Evolutionary conservation across 129 eudicot genomes (phyloP), one percentile per base, ranked within the genome.

Genomic region (Flaveria robusta): DNA sequence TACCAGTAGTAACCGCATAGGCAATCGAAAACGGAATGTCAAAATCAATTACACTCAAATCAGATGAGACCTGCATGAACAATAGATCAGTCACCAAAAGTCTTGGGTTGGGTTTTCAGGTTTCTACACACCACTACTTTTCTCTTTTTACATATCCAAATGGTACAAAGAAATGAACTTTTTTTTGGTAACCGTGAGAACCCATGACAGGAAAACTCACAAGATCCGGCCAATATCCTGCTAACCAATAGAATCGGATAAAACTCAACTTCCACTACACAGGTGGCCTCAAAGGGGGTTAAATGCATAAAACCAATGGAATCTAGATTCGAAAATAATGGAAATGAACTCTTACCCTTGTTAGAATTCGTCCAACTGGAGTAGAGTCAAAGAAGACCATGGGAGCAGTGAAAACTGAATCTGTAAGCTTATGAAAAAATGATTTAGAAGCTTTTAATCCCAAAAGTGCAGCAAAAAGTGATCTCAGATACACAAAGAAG

Each of bases 321-420:
- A 34, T 34, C 39, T 34, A 0, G 39, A 34, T 34, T 34, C 1
- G 1, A 5, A 31, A 34, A 34, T 34, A 7, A 34, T 34, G 39
- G 39, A 34, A 63, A 55, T 22, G 2, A 66, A 39, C 0, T 73
- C 85, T 74, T 87, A 90, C 96, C 71, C 92, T 84, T 22, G 96
- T 85, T 27, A 90, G 80, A 37, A 87, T 87, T 83, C 92, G 71
- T 22, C 96, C 92, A 74, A 90, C 84, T 18, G 96, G 96, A 31
- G 92, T 90, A 56, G 96, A 87, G 77, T 90, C 96, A 66, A 90
- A 90, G 81, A 90, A 90, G 79, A 83, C 84, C 96, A 87, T 90
- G 14, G 96, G 92, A 31, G 92, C 96, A 29, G 62, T 77, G 34
- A 83, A 85, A 24, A 90, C 55, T 1, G 92, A 85, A 63, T 83